phyloP scores from a whole-genome alignment of 306 rosid genomes.

The Adenanthera pavonina region DNA sequence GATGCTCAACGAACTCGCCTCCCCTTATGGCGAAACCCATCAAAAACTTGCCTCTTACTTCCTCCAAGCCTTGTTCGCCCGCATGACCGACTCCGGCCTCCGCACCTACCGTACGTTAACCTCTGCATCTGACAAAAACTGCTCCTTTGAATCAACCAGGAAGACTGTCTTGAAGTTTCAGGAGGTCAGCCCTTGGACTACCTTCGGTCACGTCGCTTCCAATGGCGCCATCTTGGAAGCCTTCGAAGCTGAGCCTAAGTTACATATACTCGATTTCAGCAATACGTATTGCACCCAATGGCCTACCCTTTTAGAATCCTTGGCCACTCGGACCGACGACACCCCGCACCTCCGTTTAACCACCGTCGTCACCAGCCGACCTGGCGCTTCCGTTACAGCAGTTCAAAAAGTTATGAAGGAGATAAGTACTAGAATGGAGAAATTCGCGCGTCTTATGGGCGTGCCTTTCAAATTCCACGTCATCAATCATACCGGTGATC shows the following conservation, averaged over 20 bases:
- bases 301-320: conserved; percentile 90
- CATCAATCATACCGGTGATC: conserved; percentile 71
- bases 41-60: conserved; percentile 81
- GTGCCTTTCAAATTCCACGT: conserved; percentile 88
- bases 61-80: conserved; percentile 82
- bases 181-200: conserved; percentile 93
- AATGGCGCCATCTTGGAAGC: conserved; percentile 94
- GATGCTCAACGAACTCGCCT: conserved; percentile 91
- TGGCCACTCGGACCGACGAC: conserved; percentile 80
- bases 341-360: conserved; percentile 84
- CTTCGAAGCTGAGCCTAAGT: conserved; percentile 71
- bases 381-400: conserved; percentile 29
- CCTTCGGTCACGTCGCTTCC: conserved; percentile 91
- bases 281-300: conserved; percentile 95
- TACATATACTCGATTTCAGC: conserved; percentile 84
- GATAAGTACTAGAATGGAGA: conserved; percentile 83
- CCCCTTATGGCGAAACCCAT: conserved; percentile 87
- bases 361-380: conserved; percentile 53
- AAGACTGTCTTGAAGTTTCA: conserved; percentile 80
- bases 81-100: conserved; percentile 76
- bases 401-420: conserved; percentile 78
- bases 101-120: conserved; percentile 66
- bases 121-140: conserved; percentile 72
- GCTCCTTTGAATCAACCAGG: conserved; percentile 83
- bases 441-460: conserved; percentile 91